These are phyloP conservation scores for Babesia sp. DNA, from an alignment of 169 alveolate species.

Conservation along the genomic window DNA sequence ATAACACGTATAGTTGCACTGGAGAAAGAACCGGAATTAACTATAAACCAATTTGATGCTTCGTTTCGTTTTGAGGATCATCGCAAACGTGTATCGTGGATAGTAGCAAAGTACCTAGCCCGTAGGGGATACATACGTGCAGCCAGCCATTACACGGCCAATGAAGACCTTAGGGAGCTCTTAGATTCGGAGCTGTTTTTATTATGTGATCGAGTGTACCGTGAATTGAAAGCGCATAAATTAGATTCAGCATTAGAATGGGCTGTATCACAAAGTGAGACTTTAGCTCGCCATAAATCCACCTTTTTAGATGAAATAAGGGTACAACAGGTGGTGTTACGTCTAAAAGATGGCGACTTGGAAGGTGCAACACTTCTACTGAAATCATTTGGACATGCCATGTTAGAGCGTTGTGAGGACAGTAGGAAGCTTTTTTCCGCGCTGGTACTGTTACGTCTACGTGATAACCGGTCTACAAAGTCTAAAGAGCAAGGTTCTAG, in stretches of 20 bases:
- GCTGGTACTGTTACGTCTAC: slow-evolving; percentile 10
- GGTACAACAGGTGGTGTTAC: slow-evolving; percentile 39
- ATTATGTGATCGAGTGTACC: slow-evolving; percentile 6
- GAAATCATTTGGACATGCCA: slow-evolving; percentile 6
- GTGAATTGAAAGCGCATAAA: slow-evolving; percentile 25
- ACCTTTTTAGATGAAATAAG: slow-evolving; percentile 27
- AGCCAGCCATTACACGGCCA: slow-evolving; percentile 6
- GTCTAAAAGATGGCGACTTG: slow-evolving; percentile 10
- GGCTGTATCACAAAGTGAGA: slow-evolving; percentile 43
- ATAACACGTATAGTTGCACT: slow-evolving; percentile 22
- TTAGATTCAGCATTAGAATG: slow-evolving; percentile 44
- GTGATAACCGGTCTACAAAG: background rate
- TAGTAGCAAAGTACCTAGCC: slow-evolving; percentile 45
- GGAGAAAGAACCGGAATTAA: slow-evolving; percentile 22
- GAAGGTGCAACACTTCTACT: slow-evolving; percentile 9
- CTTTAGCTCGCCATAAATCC: slow-evolving; percentile 13
- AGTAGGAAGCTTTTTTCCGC: slow-evolving; percentile 55
- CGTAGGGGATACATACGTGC: slow-evolving; percentile 39
- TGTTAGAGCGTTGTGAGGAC: slow-evolving; percentile 40
- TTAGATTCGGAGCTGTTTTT: slow-evolving; percentile 27
- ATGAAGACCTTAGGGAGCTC: slow-evolving; percentile 27
- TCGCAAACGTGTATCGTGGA: slow-evolving; percentile 63
- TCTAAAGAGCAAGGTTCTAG: background rate
- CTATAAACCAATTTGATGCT: background rate
- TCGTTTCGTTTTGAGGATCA: slow-evolving; percentile 40